Conservation (phyloP, 805 yeast species). For the Cyberlindnera mycetangii region DNA sequence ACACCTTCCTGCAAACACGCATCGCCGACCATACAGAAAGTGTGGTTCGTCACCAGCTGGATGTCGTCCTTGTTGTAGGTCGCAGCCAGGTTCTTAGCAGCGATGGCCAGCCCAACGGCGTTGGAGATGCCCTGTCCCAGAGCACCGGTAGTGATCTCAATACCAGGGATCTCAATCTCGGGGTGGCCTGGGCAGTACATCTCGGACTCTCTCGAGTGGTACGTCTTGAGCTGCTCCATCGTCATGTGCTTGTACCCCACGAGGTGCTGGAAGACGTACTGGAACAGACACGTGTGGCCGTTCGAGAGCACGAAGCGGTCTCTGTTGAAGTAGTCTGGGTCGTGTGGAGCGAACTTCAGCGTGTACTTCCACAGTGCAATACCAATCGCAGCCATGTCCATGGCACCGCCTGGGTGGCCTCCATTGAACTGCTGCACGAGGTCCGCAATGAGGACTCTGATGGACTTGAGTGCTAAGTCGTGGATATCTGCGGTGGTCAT, state of each 20-base stretch:
- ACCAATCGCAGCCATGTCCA: conserved; percentile 53
- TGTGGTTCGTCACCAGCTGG: conserved; percentile 67
- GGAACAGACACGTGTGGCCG: conserved; percentile 93
- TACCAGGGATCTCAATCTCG: conserved; percentile 85
- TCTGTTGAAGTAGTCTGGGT: conserved; percentile 90
- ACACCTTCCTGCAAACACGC: conserved; percentile 99
- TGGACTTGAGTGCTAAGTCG: conserved; percentile 55
- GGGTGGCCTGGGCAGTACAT: conserved; percentile 98
- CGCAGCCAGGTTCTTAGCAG: conserved; percentile 87
- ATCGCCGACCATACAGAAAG: conserved; percentile 85
- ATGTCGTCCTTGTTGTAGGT: conserved; percentile 86
- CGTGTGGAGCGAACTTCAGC: conserved; percentile 80
- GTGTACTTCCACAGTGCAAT: conserved; percentile 81
- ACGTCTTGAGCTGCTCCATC: conserved; percentile 75
- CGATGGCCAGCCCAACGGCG: conserved; percentile 95
- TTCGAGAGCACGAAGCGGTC: conserved; percentile 93
- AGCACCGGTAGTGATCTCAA: conserved; percentile 97
- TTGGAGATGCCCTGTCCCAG: conserved; percentile 95
- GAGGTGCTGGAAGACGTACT: conserved; percentile 80
- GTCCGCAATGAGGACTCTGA: conserved; percentile 85
- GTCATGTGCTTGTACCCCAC: conserved; percentile 72
- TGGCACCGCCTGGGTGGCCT: conserved; percentile 99
- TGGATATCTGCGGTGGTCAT: conserved; percentile 20
- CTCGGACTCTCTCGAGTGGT: conserved; percentile 76
- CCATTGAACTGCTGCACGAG: conserved; percentile 84